Evolutionary conservation across 2,329 filamentous ascomycete species (phyloP), one percentile per base, ranked within the genome.

Genomic region (Monilinia polystroma): DNA sequence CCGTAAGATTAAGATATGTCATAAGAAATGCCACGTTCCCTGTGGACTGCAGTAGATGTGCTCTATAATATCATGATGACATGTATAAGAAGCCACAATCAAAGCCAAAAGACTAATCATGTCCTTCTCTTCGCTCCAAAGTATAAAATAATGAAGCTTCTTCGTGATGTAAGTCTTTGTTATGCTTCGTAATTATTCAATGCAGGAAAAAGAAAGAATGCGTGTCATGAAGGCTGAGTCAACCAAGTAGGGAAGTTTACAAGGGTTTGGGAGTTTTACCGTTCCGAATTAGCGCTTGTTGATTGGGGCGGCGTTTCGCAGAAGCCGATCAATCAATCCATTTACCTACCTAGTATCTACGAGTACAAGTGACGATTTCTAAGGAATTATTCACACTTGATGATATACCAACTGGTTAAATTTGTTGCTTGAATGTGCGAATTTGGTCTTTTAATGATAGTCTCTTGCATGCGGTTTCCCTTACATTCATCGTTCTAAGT

Each of bases 361-460:
- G 38, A 14, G 41, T 59, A 23, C 57, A 32, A 66, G 55, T 66
- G 55, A 66, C 55, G 47, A 35, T 66, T 66, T 60, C 55, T 52
- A 66, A 32, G 55, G 29, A 65, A 65, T 58, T 57, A 49, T 58
- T 60, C 12, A 54, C 56, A 54, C 49, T 66, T 26, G 49, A 47
- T 29, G 43, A 43, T 47, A 66, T 38, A 62, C 51, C 32, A 23
- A 38, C 55, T 32, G 23, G 16, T 23, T 54, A 20, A 26, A 32
- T 47, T 20, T 29, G 56, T 51, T 20, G 20, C 11, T 53, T 54
- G 45, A 26, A 53, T 60, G 35, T 45, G 58, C 29, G 23, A 60
- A 26, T 29, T 49, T 29, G 47, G 45, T 55, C 62, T 45, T 56
- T 59, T 59, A 4, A 65, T 57, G 32, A 64, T 41, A 59, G 7